phyloP scores from a whole-genome alignment of 108 stramenopile species.

The Ochromonas danica region DNA sequence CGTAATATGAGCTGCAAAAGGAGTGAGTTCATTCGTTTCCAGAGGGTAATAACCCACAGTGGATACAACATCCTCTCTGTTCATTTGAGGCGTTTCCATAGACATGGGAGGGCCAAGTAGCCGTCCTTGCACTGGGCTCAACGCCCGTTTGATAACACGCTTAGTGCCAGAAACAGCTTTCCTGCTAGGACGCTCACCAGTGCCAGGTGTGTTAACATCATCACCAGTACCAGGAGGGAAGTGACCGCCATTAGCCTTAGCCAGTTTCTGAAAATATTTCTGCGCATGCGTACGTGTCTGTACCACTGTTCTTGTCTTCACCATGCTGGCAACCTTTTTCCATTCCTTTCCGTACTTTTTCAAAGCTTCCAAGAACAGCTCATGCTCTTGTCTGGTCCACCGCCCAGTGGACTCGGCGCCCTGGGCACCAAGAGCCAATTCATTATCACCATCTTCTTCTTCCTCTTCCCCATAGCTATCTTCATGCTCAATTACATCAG shows the following conservation, averaged over 20 bases:
- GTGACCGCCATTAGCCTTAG: conserved; percentile 55
- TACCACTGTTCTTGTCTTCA: conserved; percentile 91
- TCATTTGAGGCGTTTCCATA: background rate
- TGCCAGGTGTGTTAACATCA: background rate
- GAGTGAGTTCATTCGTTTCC: background rate
- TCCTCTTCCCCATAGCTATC: background rate
- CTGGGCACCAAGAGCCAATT: background rate
- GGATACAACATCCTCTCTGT: background rate
- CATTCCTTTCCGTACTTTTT: conserved; percentile 36
- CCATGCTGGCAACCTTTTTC: conserved; percentile 40
- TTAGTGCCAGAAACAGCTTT: background rate
- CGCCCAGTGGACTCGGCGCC: conserved; percentile 22
- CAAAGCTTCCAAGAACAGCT: conserved; percentile 22
- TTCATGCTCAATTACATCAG: too few species aligned
- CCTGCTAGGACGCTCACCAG: too few species aligned
- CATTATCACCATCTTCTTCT: conserved; percentile 25
- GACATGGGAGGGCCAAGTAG: background rate
- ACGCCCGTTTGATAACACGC: background rate
- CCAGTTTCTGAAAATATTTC: conserved; percentile 96
- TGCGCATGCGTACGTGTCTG: conserved; percentile 98
- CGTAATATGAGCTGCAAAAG: background rate
- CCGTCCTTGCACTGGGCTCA: too few species aligned
- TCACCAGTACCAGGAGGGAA: background rate
- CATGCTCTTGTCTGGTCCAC: conserved; percentile 31
- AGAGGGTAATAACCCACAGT: too few species aligned